Evolutionary conservation across 345 rosid genomes (phyloP).

Genomic region (Lepidium africanum): DNA sequence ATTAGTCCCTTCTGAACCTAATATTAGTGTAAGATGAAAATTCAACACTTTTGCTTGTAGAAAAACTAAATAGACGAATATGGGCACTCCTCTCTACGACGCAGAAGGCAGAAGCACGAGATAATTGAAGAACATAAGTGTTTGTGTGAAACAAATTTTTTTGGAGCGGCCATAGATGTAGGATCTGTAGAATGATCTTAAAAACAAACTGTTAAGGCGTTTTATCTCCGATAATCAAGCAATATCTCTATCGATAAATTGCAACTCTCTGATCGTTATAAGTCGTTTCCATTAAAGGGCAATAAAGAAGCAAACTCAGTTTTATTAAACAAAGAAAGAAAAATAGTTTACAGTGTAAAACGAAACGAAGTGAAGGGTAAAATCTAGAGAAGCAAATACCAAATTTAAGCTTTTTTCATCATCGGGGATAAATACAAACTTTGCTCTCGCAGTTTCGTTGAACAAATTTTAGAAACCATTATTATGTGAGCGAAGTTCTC

Average conservation of each 20-base stretch:
- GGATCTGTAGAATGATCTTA: slow-evolving; percentile 22
- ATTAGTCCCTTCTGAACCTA: slow-evolving; percentile 24
- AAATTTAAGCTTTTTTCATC: not conserved
- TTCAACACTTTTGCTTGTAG: not conserved
- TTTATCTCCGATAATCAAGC: slow-evolving; percentile 1
- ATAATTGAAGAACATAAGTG: not conserved
- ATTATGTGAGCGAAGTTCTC: not conserved
- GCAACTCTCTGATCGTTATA: not conserved
- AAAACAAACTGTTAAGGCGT: not conserved
- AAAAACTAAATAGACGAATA: not conserved
- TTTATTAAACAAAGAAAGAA: not conserved
- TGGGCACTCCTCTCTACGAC: not conserved
- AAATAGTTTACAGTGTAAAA: not conserved
- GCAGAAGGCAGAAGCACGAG: not conserved
- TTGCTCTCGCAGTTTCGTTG: not conserved
- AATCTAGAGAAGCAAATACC: not conserved
- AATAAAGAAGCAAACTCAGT: not conserved
- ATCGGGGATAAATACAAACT: not conserved
- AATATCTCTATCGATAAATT: not conserved
- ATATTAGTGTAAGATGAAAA: not conserved
- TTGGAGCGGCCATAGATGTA: slow-evolving; percentile 9
- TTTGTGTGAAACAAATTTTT: not conserved
- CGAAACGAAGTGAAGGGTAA: not conserved
- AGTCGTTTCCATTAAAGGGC: not conserved
- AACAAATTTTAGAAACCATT: not conserved